Evolutionary conservation across 805 yeast genomes (phyloP).

Genomic region (Candida qinlingensis): DNA sequence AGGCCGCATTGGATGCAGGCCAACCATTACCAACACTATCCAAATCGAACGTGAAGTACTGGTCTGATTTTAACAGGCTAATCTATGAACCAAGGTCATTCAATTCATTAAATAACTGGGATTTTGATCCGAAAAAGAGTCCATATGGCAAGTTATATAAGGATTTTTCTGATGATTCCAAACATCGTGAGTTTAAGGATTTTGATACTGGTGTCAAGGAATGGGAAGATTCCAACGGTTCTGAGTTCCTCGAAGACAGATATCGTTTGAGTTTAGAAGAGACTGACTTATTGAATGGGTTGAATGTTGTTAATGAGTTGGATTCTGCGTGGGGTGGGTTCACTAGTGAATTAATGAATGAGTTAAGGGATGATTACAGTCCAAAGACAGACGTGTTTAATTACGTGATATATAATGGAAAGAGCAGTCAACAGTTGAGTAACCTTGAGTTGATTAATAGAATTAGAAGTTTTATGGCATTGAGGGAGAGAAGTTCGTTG

Average conservation of each 20-base stretch:
- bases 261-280: slow-evolving; percentile 65
- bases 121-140: slow-evolving; percentile 34
- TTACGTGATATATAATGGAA: slow-evolving; percentile 39
- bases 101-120: slow-evolving; percentile 55
- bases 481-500: slow-evolving; percentile 45
- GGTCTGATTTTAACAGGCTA: slow-evolving; percentile 78
- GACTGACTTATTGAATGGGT: slow-evolving; percentile 69
- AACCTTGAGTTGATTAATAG: slow-evolving; percentile 30
- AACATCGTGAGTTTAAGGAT: slow-evolving; percentile 37
- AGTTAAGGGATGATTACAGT: slow-evolving; percentile 64
- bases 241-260: slow-evolving; percentile 51
- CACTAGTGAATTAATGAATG: slow-evolving; percentile 43
- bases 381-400: slow-evolving; percentile 42
- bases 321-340: slow-evolving; percentile 88
- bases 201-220: slow-evolving; percentile 58
- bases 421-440: slow-evolving; percentile 10
- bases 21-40: slow-evolving; percentile 30
- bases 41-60: slow-evolving; percentile 44
- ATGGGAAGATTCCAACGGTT: slow-evolving; percentile 36
- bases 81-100: slow-evolving; percentile 59
- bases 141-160: slow-evolving; percentile 23
- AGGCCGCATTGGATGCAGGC: slow-evolving; percentile 53
- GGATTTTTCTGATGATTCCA: slow-evolving; percentile 13
- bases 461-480: slow-evolving; percentile 39
- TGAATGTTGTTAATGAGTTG: slow-evolving; percentile 63